A percentile compares a stretch with the other conserved stretches of the same genome.
phyloP scores from a whole-genome alignment of 148 eudicot species.

The Nepenthes mirabilis region DNA sequence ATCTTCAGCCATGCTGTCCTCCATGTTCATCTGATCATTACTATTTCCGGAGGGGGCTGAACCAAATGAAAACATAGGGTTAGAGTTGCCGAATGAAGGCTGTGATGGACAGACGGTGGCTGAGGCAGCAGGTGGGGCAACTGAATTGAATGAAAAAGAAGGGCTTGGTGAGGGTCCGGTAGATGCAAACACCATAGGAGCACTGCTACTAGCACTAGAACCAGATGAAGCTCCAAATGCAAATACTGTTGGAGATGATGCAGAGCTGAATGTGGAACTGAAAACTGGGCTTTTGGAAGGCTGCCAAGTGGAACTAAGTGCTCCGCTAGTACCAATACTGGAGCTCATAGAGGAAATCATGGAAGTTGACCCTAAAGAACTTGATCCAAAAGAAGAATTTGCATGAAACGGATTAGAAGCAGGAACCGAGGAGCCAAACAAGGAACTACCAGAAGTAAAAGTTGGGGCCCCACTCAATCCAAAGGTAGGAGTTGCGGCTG shows the following conservation, averaged over 20 bases:
- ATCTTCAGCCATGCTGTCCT: conserved; percentile 94
- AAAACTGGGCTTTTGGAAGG: conserved; percentile 20
- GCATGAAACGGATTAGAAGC: conserved; percentile 15
- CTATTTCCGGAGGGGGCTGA: conserved; percentile 19
- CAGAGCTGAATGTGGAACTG: conserved; percentile 12
- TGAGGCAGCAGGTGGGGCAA: conserved; percentile 19
- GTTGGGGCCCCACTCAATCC: conserved; percentile 19
- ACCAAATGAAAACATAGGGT: conserved; percentile 23
- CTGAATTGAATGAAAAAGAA: conserved; percentile 28
- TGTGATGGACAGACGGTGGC: conserved; percentile 12
- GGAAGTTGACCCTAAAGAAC: conserved; percentile 17
- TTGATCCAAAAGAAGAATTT: conserved; percentile 19
- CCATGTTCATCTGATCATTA: conserved; percentile 57
- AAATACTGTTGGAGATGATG: conserved; percentile 19
- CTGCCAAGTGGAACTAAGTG: conserved; percentile 27
- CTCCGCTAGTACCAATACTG: conserved; percentile 14
- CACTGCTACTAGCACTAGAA: conserved; percentile 20
- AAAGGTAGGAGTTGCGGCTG: conserved; percentile 12
- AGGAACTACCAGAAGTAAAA: conserved; percentile 13
- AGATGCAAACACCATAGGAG: conserved; percentile 33
- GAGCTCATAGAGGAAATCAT: conserved; percentile 14
- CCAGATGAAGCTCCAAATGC: conserved; percentile 37
- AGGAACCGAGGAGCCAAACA: conserved; percentile 18
- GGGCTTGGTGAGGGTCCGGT: conserved; percentile 23
- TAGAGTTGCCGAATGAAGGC: conserved; percentile 24